Base-by-base conservation (phyloP, 129 eudicot genomes). In the Sambucus nigra region DNA sequence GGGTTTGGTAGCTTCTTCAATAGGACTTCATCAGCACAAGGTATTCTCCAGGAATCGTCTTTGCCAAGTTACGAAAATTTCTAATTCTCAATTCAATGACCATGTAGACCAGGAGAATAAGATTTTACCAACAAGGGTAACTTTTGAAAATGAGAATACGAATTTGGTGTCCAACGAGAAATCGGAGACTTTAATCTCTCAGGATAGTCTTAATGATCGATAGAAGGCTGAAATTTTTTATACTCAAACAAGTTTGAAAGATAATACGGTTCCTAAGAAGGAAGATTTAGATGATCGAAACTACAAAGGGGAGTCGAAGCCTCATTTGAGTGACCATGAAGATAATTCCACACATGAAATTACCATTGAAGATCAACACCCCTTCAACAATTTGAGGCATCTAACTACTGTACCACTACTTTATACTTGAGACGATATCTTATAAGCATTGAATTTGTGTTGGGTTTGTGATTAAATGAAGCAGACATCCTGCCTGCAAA, bases 1-100 rank as follows among this genome's bases (percentile, higher is more conserved):
- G 99, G 99, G 12, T 92, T 92, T 70, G 99, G 99, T 7, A 92
- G 99, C 71, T 92, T 92, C 66, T 51, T 53, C 42, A 65, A 47
- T 0, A 76, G 76, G 55, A 41, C 53, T 70, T 56, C 75, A 45
- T 65, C 88, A 26, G 79, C 62, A 5, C 57, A 78, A 33, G 73
- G 71, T 45, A 67, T 73, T 57, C 64, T 44, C 22, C 73, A 73
- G 33, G 80, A 73, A 61, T 59, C 78, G 53, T 50, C 59, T 35
- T 0, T 9, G 11, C 70, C 57, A 39, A 25, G 63, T 40, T 82
- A 53, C 67, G 73, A 58, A 47, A 74, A 91, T n/a, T 64, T 79
- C 78, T 40, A 79, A 80, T 38, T 71, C 92, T 21, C 78, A 82
- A 67, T 78, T 71, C 71, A 72, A 22, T 29, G 71, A 78, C 24